Conservation (phyloP, 352 stramenopile species). For the Saprolegnia diclina region DNA sequence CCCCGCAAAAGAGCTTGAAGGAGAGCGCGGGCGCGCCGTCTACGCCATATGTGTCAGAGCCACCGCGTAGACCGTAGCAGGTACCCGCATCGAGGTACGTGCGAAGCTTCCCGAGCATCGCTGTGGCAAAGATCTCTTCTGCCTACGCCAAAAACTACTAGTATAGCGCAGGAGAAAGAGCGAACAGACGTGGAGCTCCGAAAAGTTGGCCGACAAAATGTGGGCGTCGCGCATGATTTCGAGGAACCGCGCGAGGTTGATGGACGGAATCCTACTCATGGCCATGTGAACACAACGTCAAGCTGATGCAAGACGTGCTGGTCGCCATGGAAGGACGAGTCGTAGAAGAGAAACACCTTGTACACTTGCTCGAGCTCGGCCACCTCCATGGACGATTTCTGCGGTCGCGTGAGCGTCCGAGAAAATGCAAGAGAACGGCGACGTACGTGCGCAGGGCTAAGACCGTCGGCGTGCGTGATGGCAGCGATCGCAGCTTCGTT, state of each 20-base stretch:
- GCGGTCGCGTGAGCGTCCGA: not conserved
- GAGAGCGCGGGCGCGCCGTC: conserved; percentile 44
- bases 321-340: conserved; percentile 46
- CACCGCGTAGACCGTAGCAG: no score
- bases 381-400: conserved; percentile 14
- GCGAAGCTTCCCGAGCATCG: conserved; percentile 51
- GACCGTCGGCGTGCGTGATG: not conserved
- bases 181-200: not conserved
- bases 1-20: conserved; percentile 50
- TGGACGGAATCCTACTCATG: conserved; percentile 37
- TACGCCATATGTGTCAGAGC: not conserved
- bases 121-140: conserved; percentile 49
- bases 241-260: conserved; percentile 40
- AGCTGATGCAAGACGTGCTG: not conserved
- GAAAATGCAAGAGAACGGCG: not conserved
- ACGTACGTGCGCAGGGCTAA: not conserved
- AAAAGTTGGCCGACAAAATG: conserved; percentile 28
- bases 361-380: conserved; percentile 41
- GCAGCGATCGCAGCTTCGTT: conserved; percentile 23
- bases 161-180: no score
- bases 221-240: conserved; percentile 41
- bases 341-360: conserved; percentile 51
- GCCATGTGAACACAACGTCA: not conserved
- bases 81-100: conserved; percentile 42
- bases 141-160: no score